Percentiles rank a stretch among this genome's conserved stretches.
These are phyloP conservation scores for Talaromyces marneffei DNA, from an alignment of 2,329 filamentous ascomycete genomes.

Conservation along the genomic window DNA sequence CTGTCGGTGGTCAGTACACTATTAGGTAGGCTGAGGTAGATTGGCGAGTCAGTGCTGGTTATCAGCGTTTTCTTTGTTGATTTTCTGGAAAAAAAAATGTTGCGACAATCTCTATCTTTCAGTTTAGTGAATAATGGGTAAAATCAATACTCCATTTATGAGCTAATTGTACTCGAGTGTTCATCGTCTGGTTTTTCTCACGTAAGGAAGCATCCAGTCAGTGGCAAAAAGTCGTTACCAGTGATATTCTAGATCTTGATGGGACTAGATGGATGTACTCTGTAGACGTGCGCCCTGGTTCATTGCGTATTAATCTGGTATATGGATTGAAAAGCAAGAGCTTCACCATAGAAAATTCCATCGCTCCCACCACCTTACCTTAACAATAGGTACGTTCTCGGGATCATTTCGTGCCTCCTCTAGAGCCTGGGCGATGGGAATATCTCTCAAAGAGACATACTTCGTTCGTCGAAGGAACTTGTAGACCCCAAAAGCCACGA, in stretches of 20 bases:
- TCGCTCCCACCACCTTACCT: slow-evolving; percentile 21
- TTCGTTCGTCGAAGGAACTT: slow-evolving; percentile 61
- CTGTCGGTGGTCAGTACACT: background rate
- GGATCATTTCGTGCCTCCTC: slow-evolving; percentile 38
- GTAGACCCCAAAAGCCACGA: slow-evolving; percentile 55
- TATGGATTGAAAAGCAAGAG: background rate
- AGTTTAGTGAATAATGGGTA: too few species aligned
- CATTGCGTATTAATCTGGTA: background rate
- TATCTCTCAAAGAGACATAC: slow-evolving; percentile 45
- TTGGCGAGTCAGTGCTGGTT: background rate
- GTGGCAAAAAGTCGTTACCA: too few species aligned
- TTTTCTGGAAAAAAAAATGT: too few species aligned
- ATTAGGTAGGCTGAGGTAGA: too few species aligned
- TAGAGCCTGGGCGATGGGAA: slow-evolving; percentile 51
- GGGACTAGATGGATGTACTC: background rate
- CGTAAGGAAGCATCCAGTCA: too few species aligned
- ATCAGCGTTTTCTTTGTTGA: too few species aligned
- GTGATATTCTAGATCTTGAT: background rate
- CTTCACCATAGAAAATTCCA: slow-evolving; percentile 32
- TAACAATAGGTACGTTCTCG: slow-evolving; percentile 27
- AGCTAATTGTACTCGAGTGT: too few species aligned
- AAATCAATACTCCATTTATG: background rate
- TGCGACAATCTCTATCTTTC: too few species aligned
- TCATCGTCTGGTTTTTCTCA: too few species aligned
- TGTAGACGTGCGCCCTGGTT: too few species aligned